Conservation (phyloP, 1,284 basidiomycete species). For the Mrakiaceae sp. region DNA sequence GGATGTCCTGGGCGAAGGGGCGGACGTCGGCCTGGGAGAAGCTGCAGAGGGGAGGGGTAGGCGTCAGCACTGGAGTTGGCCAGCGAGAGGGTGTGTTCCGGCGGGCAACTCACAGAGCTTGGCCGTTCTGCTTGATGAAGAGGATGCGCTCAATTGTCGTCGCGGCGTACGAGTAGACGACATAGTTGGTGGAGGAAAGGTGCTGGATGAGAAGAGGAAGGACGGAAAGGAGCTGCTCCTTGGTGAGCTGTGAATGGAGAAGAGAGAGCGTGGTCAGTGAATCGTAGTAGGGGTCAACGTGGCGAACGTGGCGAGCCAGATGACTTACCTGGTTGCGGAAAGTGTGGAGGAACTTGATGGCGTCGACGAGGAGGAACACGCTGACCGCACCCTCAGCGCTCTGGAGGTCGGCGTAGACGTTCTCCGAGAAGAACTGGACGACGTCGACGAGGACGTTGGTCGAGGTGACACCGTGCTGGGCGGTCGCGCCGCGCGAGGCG, state of each 20-base stretch:
- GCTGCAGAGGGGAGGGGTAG: conserved; percentile 34
- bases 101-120: conserved; percentile 52
- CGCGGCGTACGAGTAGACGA: conserved; percentile 51
- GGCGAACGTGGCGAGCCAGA: no score
- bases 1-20: conserved; percentile 62
- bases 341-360: conserved; percentile 84
- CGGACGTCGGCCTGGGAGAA: conserved; percentile 79
- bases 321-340: conserved; percentile 78
- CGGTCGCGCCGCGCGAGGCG: conserved; percentile 75
- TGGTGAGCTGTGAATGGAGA: conserved; percentile 56
- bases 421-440: conserved; percentile 86
- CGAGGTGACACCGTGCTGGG: conserved; percentile 81
- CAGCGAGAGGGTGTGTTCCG: no score
- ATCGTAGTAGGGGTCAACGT: no score
- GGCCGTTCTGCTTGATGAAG: conserved; percentile 66
- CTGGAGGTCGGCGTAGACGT: conserved; percentile 81
- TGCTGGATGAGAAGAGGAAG: conserved; percentile 80
- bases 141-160: conserved; percentile 74
- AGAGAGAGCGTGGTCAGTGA: conserved; percentile 11
- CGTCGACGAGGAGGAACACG: conserved; percentile 88
- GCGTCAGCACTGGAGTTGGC: no score
- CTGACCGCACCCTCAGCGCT: conserved; percentile 57
- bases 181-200: conserved; percentile 67
- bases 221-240: conserved; percentile 84
- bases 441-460: conserved; percentile 88